These are phyloP conservation scores for Cytospora piceae DNA, from an alignment of 2,329 filamentous ascomycete genomes.

Conservation along the genomic window DNA sequence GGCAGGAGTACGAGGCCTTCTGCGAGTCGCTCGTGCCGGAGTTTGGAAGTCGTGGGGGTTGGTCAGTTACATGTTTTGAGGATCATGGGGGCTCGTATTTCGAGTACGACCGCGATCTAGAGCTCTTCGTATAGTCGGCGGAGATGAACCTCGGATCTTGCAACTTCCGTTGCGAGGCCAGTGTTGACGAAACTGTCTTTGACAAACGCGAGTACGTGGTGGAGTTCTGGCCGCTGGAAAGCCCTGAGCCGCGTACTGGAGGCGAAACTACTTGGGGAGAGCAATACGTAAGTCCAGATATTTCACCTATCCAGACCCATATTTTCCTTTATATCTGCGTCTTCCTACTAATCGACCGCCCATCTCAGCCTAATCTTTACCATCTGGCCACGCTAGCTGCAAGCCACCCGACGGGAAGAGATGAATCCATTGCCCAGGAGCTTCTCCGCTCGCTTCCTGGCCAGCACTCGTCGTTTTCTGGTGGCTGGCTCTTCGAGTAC, in stretches of 20 bases:
- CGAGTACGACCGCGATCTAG: neutral
- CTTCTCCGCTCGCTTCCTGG: conserved; percentile 4
- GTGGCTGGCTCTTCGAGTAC: conserved; percentile 21
- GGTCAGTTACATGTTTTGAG: conserved; percentile 11
- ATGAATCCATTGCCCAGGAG: neutral
- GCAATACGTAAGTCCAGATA: conserved; percentile 14
- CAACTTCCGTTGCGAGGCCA: conserved; percentile 24
- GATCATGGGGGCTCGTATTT: conserved; percentile 11
- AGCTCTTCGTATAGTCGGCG: conserved; percentile 9
- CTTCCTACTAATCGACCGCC: neutral
- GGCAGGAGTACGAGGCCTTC: conserved; percentile 16
- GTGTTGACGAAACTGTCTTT: neutral
- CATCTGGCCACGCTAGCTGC: neutral
- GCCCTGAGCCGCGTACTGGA: neutral
- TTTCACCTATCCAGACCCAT: neutral
- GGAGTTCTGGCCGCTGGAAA: conserved; percentile 15
- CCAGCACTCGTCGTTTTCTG: neutral
- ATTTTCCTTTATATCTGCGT: neutral
- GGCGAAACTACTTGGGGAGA: conserved; percentile 1
- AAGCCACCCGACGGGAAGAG: neutral
- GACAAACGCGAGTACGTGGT: conserved; percentile 7
- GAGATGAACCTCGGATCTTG: neutral
- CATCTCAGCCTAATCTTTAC: conserved; percentile 8
- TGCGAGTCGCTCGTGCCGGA: conserved; percentile 13
- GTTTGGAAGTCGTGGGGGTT: conserved; percentile 5